phyloP scores from a whole-genome alignment of 116 monocot genomes.

The Iris pallida region DNA sequence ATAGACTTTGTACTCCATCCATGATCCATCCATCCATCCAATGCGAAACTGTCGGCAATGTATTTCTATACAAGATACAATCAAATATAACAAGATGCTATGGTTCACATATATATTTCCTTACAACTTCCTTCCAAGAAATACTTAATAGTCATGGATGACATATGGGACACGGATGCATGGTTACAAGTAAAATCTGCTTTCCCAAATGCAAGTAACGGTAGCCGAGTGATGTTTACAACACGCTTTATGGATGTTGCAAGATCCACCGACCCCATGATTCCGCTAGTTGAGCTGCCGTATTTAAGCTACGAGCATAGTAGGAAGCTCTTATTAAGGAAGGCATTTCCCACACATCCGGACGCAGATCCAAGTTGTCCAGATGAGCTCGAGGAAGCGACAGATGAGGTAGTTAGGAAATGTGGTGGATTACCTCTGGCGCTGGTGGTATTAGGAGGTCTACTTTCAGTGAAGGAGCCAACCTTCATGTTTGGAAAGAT shows the following conservation, averaged over 20 bases:
- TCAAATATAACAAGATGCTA: too few species aligned
- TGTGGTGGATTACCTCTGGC: conserved; percentile 31
- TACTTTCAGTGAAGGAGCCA: conserved; percentile 14
- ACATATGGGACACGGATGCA: conserved; percentile 22
- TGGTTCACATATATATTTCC: too few species aligned
- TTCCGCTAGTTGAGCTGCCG: not conserved
- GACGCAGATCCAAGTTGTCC: not conserved
- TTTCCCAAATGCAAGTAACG: conserved; percentile 20
- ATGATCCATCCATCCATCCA: too few species aligned
- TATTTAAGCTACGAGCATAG: conserved; percentile 15
- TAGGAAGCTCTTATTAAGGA: conserved; percentile 25
- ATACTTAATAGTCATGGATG: conserved; percentile 38
- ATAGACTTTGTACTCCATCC: too few species aligned
- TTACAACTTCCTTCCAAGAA: too few species aligned
- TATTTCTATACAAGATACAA: too few species aligned
- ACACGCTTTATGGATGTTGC: conserved; percentile 24
- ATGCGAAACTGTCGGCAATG: too few species aligned
- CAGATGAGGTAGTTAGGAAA: not conserved
- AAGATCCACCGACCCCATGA: not conserved
- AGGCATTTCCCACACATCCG: conserved; percentile 12
- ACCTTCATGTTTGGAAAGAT: not conserved
- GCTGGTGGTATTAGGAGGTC: conserved; percentile 22
- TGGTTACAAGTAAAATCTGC: conserved; percentile 11
- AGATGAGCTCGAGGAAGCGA: conserved; percentile 9
- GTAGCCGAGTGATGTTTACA: conserved; percentile 35